Evolutionary conservation across 768 basidiomycete species (phyloP).

Genomic region (Gloeopeniophorella convolvens): DNA sequence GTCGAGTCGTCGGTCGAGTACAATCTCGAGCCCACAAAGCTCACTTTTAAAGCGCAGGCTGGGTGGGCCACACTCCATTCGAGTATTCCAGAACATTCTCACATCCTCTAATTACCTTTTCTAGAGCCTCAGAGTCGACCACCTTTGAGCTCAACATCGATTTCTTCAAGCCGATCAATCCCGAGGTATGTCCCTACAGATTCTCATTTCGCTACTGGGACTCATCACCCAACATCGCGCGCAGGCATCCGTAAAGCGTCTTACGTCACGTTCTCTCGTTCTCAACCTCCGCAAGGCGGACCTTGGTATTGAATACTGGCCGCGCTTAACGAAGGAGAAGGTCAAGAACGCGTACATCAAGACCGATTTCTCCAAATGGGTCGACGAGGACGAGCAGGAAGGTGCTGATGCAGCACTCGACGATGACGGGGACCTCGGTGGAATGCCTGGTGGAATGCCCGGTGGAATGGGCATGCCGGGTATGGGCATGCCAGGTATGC

Average conservation of each 20-base stretch:
- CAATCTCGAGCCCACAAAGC: slow-evolving; percentile 45
- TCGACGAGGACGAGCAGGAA: slow-evolving; percentile 96
- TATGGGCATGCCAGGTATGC: slow-evolving; percentile 48
- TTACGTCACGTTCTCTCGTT: slow-evolving; percentile 61
- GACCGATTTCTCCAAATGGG: slow-evolving; percentile 95
- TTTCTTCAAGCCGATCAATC: slow-evolving; percentile 66
- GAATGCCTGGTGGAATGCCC: slow-evolving; percentile 27
- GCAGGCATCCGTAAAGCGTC: slow-evolving; percentile 51
- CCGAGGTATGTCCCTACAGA: slow-evolving; percentile 73
- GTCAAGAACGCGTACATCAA: slow-evolving; percentile 75
- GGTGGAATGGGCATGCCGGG: slow-evolving; percentile 38
- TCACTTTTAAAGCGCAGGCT: slow-evolving; percentile 61
- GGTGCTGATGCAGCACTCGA: slow-evolving; percentile 39
- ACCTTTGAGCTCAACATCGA: slow-evolving; percentile 67
- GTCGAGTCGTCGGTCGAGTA: slow-evolving; percentile 49
- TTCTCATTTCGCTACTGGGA: too few species aligned
- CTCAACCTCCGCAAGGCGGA: slow-evolving; percentile 80
- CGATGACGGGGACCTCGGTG: slow-evolving; percentile 38
- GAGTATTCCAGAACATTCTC: not conserved
- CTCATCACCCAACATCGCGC: not conserved
- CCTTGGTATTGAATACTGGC: slow-evolving; percentile 76
- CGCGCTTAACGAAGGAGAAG: slow-evolving; percentile 87
- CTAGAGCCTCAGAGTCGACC: not conserved
- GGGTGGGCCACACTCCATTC: slow-evolving; percentile 41
- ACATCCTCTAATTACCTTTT: not conserved